Evolutionary conservation across 2,329 filamentous ascomycete species (phyloP).

Genomic region (Penicillium janthinellum): DNA sequence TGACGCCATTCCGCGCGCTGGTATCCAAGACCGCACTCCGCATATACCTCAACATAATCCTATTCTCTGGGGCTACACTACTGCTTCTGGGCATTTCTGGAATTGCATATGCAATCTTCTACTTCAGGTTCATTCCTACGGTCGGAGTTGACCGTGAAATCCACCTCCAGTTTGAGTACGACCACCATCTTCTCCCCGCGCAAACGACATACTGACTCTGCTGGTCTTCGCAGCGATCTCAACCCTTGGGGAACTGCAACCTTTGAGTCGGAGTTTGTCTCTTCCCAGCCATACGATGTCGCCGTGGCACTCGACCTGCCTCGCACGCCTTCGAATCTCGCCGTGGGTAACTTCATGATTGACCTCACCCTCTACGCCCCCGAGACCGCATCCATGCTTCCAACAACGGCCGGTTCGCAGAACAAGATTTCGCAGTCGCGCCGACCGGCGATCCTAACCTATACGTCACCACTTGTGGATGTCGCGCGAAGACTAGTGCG

Average conservation of each 20-base stretch:
- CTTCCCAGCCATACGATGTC: slow-evolving; percentile 82
- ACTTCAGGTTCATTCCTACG: slow-evolving; percentile 68
- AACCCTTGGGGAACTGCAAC: slow-evolving; percentile 56
- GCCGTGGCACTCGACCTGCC: slow-evolving; percentile 74
- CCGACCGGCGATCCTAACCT: slow-evolving; percentile 77
- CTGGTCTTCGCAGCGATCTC: slow-evolving; percentile 37
- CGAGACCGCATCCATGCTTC: slow-evolving; percentile 37
- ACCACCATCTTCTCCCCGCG: slow-evolving; percentile 8
- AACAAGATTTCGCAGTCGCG: slow-evolving; percentile 64
- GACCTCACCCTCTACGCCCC: slow-evolving; percentile 68
- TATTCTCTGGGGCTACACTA: slow-evolving; percentile 56
- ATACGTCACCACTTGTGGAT: slow-evolving; percentile 70
- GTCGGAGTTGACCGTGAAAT: slow-evolving; percentile 64
- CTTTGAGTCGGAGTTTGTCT: slow-evolving; percentile 60
- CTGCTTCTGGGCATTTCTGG: slow-evolving; percentile 61
- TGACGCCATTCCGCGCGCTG: slow-evolving; percentile 57
- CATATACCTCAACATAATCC: slow-evolving; percentile 63
- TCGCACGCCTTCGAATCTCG: slow-evolving; percentile 72
- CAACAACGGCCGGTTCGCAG: slow-evolving; percentile 33
- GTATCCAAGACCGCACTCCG: slow-evolving; percentile 64
- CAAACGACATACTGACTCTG: slow-evolving; percentile 5
- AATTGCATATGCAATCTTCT: slow-evolving; percentile 67
- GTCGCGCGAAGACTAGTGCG: slow-evolving; percentile 62
- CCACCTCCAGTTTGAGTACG: slow-evolving; percentile 66
- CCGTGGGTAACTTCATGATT: slow-evolving; percentile 92